phyloP scores from a whole-genome alignment of 2,329 filamentous ascomycete species.

The Diaporthe ilicicola region DNA sequence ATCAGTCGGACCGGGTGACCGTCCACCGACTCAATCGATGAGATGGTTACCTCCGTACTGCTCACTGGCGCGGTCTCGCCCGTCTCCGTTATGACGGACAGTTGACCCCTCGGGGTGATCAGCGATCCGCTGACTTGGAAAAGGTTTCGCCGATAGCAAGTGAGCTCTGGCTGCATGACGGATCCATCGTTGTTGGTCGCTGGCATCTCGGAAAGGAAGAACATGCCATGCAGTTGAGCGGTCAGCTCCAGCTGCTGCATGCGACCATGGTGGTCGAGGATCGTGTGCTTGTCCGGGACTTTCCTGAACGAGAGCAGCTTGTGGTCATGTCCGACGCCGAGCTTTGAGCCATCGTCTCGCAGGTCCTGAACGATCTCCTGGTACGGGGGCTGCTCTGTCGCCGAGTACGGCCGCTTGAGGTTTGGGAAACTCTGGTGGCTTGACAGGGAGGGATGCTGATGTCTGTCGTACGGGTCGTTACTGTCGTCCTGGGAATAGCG shows the following conservation, averaged over 20 bases:
- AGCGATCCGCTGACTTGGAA: constrained; percentile 95
- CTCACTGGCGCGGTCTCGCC: constrained; percentile 85
- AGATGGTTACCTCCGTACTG: constrained; percentile 86
- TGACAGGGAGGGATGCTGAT: constrained; percentile 56
- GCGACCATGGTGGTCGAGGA: constrained; percentile 66
- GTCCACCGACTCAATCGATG: constrained; percentile 93
- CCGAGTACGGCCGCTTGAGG: constrained; percentile 66
- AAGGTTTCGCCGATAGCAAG: constrained; percentile 93
- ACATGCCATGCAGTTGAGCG: constrained; percentile 87
- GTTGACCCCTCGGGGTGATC: constrained; percentile 78
- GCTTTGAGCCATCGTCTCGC: constrained; percentile 65
- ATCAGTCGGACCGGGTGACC: constrained; percentile 92
- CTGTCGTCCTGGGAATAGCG: constrained; percentile 63
- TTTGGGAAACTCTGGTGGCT: constrained; percentile 62
- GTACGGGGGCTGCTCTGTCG: constrained; percentile 63
- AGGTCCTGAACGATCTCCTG: constrained; percentile 70
- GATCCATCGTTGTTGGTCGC: constrained; percentile 66
- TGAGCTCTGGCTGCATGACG: constrained; percentile 79
- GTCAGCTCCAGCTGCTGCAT: constrained; percentile 69
- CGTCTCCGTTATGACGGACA: constrained; percentile 84
- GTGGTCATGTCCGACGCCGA: constrained; percentile 67
- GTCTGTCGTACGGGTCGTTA: constrained; percentile 61
- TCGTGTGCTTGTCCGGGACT: constrained; percentile 66
- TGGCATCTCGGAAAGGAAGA: constrained; percentile 84
- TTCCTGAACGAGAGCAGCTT: constrained; percentile 68